Base-by-base conservation (phyloP, 1,139 yeast genomes). In the Arxiozyma bovina region DNA sequence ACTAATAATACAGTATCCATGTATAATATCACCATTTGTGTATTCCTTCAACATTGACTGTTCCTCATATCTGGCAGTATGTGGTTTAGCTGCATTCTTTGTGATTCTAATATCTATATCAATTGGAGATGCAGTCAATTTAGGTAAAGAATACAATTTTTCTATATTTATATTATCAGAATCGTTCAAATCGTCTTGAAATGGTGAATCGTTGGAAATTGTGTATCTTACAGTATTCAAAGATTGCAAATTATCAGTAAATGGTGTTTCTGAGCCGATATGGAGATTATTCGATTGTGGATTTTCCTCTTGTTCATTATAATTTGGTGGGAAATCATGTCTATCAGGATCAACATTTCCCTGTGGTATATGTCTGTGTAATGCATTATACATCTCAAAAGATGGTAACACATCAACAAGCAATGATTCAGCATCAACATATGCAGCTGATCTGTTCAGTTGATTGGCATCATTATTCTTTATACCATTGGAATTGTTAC, bases 11-110 rank as follows among this genome's bases (percentile, higher is more conserved):
- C 80, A 72, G 61, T 74, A 78, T 0, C 88, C 88, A 58, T 77
- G 73, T n/a, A 82, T 71, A 15, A 72, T 65, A 61, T 81, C 85
- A 22, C 84, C 83, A 11, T 81, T 78, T 15, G 77, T 77, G 59
- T 75, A 81, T 60, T 79, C 83, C 55, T 73, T 72, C 25, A 76
- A 59, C 54, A 70, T 59, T 1, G 73, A 66, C 48, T 51, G 53
- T 57, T 75, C 78, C 42, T 65, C 63, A 42, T 69, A 67, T 3
- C 63, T 56, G 4, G 55, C 50, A 9, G 63, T 58, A 22, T 68
- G 68, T 2, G 69, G 64, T 46, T 57, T 61, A 2, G 77, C 73
- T 1, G 69, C 68, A 20, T 63, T 57, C 54, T 71, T 73, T 0
- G 79, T 75, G 1, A 76, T 60, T 49, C 63, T 63, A 3, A 74